phyloP scores from a whole-genome alignment of 345 rosid species.

The Linum usitatissimum region DNA sequence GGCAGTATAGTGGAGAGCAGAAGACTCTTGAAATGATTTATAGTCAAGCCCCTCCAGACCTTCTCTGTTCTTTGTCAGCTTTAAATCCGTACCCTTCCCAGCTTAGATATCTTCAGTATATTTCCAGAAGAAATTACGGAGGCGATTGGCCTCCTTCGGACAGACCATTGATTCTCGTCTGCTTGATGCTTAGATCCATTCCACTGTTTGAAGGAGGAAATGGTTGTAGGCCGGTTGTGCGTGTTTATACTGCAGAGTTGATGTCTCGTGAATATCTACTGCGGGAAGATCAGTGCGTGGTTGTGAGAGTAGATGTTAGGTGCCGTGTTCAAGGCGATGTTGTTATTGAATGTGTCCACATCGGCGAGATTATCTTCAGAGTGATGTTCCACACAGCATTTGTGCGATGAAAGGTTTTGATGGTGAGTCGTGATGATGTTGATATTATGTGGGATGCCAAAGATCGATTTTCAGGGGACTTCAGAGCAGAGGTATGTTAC shows the following conservation, averaged over 20 bases:
- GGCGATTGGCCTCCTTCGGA: slow-evolving; percentile 93
- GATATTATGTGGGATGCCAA: slow-evolving; percentile 75
- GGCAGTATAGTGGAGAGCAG: slow-evolving; percentile 72
- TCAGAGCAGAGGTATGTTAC: slow-evolving; percentile 98
- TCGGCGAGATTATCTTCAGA: slow-evolving; percentile 75
- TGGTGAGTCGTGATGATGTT: slow-evolving; percentile 82
- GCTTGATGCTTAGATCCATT: slow-evolving; percentile 63
- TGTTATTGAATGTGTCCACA: slow-evolving; percentile 76
- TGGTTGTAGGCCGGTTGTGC: slow-evolving; percentile 77
- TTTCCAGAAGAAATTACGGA: slow-evolving; percentile 80
- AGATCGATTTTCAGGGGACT: slow-evolving; percentile 71
- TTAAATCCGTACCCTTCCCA: too few relatives aligned
- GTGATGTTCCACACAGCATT: slow-evolving; percentile 86
- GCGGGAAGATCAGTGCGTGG: slow-evolving; percentile 67
- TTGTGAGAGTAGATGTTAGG: slow-evolving; percentile 78
- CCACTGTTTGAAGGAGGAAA: slow-evolving; percentile 63
- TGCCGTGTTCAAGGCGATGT: slow-evolving; percentile 86
- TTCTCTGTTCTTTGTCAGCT: too few relatives aligned
- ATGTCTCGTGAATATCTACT: too few relatives aligned
- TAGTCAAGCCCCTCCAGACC: slow-evolving; percentile 85
- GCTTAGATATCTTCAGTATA: slow-evolving; percentile 72
- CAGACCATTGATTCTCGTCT: slow-evolving; percentile 79
- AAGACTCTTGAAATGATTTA: slow-evolving; percentile 90
- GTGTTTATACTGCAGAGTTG: slow-evolving; percentile 17
- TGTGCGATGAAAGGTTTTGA: slow-evolving; percentile 84